phyloP scores from a whole-genome alignment of 441 rosid species.

The Macaranga tanarius region DNA sequence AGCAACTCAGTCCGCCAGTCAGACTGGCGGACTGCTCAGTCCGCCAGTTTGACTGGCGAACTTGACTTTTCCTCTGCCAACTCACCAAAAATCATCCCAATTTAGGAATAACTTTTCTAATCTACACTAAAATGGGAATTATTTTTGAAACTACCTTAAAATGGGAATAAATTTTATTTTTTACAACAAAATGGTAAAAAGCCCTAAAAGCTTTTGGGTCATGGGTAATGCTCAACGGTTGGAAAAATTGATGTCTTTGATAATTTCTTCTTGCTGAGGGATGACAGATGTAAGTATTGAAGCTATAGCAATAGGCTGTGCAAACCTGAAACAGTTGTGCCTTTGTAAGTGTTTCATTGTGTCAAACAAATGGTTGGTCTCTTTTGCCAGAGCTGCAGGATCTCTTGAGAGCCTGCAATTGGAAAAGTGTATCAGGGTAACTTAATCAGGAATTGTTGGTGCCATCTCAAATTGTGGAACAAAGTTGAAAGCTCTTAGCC shows the following conservation, averaged over 20 bases:
- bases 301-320: conserved; percentile 72
- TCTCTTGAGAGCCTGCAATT: conserved; percentile 81
- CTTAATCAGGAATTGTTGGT: conserved; percentile 59
- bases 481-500: conserved; percentile 63
- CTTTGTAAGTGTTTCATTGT: conserved; percentile 74
- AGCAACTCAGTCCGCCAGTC: too few species aligned
- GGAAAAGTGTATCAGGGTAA: conserved; percentile 80
- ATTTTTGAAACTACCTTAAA: too few species aligned
- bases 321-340: conserved; percentile 70
- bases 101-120: too few species aligned
- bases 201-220: conserved; percentile 98
- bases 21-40: too few species aligned
- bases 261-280: conserved; percentile 68
- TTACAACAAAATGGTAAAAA: too few species aligned
- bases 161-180: too few species aligned
- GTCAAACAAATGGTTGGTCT: conserved; percentile 70
- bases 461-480: conserved; percentile 51
- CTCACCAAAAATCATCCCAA: too few species aligned
- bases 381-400: conserved; percentile 57
- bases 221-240: conserved; percentile 91
- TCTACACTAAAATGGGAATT: too few species aligned
- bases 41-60: too few species aligned
- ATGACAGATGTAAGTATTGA: conserved; percentile 78
- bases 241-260: conserved; percentile 54
- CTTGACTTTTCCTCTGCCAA: too few species aligned